Evolutionary conservation across 2,329 filamentous ascomycete genomes (phyloP).

Genomic region (Davidsoniella eucalypti): DNA sequence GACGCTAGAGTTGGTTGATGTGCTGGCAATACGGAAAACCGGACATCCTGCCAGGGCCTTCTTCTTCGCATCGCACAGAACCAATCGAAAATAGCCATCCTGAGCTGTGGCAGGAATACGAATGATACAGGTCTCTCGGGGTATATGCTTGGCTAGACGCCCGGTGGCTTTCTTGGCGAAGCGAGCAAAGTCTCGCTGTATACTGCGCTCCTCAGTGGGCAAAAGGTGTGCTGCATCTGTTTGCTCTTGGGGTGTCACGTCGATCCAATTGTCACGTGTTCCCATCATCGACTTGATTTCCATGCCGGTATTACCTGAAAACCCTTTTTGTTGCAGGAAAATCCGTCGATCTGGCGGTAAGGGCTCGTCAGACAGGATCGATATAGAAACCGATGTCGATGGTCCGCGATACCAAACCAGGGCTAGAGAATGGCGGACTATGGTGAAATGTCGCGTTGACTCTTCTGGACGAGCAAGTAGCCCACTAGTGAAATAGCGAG

Average conservation of each 20-base stretch:
- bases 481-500: constrained; percentile 47
- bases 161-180: constrained; percentile 39
- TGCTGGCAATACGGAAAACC: constrained; percentile 52
- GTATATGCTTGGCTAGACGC: constrained; percentile 28
- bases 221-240: constrained; percentile 32
- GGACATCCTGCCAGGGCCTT: constrained; percentile 49
- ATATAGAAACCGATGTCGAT: constrained; percentile 45
- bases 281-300: constrained; percentile 45
- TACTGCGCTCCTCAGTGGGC: constrained; percentile 43
- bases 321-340: constrained; percentile 54
- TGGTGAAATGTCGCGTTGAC: constrained; percentile 47
- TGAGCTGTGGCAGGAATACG: constrained; percentile 44
- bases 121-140: constrained; percentile 47
- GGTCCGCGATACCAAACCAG: constrained; percentile 51
- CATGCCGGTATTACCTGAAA: constrained; percentile 53
- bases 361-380: constrained; percentile 42
- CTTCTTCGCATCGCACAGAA: constrained; percentile 38
- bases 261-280: constrained; percentile 43
- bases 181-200: constrained; percentile 50
- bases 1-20: constrained; percentile 42
- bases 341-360: constrained; percentile 41
- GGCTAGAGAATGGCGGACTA: constrained; percentile 48
- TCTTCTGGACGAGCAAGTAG: constrained; percentile 46
- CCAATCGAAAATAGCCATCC: constrained; percentile 54
- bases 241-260: constrained; percentile 44